phyloP scores from a whole-genome alignment of 2,329 filamentous ascomycete species.

The Claviceps maximensis region DNA sequence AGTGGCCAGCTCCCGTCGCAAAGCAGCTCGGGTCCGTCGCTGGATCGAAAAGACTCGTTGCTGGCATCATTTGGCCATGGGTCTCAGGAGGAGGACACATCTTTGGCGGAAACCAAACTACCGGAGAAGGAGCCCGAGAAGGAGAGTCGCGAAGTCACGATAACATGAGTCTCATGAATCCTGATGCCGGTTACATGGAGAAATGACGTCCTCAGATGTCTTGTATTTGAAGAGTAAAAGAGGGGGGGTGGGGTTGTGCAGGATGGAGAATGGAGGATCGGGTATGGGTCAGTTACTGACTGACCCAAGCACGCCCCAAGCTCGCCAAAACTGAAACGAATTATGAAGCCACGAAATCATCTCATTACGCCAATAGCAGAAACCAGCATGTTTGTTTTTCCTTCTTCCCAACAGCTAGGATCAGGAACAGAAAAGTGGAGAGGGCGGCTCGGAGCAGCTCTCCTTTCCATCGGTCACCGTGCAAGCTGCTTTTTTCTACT shows the following conservation, averaged over 20 bases:
- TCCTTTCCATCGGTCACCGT: neutral
- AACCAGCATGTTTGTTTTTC: neutral
- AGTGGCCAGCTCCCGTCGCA: slow-evolving; percentile 13
- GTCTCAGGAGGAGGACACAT: slow-evolving; percentile 12
- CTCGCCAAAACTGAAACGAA: neutral
- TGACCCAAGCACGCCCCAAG: neutral
- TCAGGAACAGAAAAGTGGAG: neutral
- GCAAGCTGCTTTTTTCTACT: too few species aligned
- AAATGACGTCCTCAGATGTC: too few species aligned
- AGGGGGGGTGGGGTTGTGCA: too few species aligned
- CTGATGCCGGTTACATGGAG: neutral
- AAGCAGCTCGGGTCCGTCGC: slow-evolving; percentile 4
- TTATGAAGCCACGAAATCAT: slow-evolving; percentile 4
- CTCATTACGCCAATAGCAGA: neutral
- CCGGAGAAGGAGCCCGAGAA: slow-evolving; percentile 13
- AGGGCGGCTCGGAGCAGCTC: neutral
- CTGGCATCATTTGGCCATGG: slow-evolving; percentile 9
- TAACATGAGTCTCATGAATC: neutral
- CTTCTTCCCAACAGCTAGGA: neutral
- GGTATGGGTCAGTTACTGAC: neutral
- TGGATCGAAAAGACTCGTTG: slow-evolving; percentile 16
- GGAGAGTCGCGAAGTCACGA: neutral
- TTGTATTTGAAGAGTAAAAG: too few species aligned
- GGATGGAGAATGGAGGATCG: neutral
- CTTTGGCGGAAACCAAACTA: slow-evolving; percentile 12